These are phyloP conservation scores for Amanita exitialis DNA, from an alignment of 768 basidiomycete genomes.

Conservation along the genomic window DNA sequence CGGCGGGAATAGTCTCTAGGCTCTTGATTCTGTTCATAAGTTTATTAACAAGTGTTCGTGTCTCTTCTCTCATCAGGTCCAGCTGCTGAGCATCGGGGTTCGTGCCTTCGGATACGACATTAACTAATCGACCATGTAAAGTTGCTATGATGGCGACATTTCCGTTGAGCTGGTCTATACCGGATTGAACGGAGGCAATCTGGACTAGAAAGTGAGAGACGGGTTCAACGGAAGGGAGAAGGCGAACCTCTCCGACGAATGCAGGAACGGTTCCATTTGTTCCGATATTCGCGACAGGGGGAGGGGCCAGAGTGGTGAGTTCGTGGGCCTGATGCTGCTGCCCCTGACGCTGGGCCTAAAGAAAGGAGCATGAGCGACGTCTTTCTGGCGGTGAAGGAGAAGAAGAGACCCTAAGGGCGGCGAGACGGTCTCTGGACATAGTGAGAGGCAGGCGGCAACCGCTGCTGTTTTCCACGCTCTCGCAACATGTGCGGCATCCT, in stretches of 20 bases:
- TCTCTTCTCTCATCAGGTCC: slow-evolving; percentile 49
- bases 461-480: neutral
- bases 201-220: slow-evolving; percentile 10
- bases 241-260: slow-evolving; percentile 27
- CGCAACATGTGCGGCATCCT: slow-evolving; percentile 85
- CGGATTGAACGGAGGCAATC: slow-evolving; percentile 31
- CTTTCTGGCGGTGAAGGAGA: neutral
- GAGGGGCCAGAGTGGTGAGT: slow-evolving; percentile 17
- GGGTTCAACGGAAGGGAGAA: neutral
- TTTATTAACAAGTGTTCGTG: slow-evolving; percentile 44
- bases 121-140: slow-evolving; percentile 27
- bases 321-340: slow-evolving; percentile 19
- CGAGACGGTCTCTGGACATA: slow-evolving; percentile 29
- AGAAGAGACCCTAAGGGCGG: slow-evolving; percentile 24
- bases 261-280: slow-evolving; percentile 14
- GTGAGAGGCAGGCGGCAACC: slow-evolving; percentile 6
- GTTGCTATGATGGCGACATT: slow-evolving; percentile 28
- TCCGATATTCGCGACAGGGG: slow-evolving; percentile 6
- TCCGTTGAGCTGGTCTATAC: slow-evolving; percentile 26
- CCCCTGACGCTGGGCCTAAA: slow-evolving; percentile 22
- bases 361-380: neutral
- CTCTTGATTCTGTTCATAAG: slow-evolving; percentile 52
- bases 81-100: slow-evolving; percentile 27
- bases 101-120: slow-evolving; percentile 22
- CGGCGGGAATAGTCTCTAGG: slow-evolving; percentile 27